Percentiles rank a stretch among this genome's conserved stretches.
Evolutionary conservation across 1,284 basidiomycete species (phyloP).

Genomic region (Ceratobasidium sp.): DNA sequence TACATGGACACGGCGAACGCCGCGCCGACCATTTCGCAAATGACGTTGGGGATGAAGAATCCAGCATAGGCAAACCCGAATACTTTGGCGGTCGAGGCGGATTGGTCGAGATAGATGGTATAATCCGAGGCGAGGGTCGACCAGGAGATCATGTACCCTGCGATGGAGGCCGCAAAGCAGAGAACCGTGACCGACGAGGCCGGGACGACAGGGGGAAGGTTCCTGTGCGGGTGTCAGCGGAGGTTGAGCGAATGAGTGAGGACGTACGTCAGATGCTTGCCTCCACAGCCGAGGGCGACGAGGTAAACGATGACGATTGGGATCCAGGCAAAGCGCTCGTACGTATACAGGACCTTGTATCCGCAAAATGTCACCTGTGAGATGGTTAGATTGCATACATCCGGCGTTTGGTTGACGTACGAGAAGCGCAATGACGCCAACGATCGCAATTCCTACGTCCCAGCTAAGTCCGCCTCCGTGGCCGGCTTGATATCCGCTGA

Average conservation of each 20-base stretch:
- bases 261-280: constrained; percentile 30
- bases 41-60: constrained; percentile 50
- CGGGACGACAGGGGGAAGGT: constrained; percentile 12
- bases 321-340: constrained; percentile 49
- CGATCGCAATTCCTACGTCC: constrained; percentile 49
- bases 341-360: constrained; percentile 47
- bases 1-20: constrained; percentile 44
- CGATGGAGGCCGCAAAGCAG: constrained; percentile 45
- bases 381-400: background rate
- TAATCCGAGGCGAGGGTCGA: constrained; percentile 48
- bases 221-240: background rate
- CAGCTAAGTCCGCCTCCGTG: constrained; percentile 46
- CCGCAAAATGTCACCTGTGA: constrained; percentile 44
- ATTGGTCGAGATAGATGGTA: constrained; percentile 41
- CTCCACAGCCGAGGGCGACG: constrained; percentile 26
- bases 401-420: background rate
- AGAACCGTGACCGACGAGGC: constrained; percentile 44
- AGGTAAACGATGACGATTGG: constrained; percentile 53
- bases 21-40: constrained; percentile 50
- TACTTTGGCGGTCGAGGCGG: constrained; percentile 44
- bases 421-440: constrained; percentile 43
- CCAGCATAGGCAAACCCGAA: constrained; percentile 53
- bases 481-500: constrained; percentile 41
- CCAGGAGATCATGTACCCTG: constrained; percentile 48
- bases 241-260: background rate